Evolutionary conservation across 23 red algal species (phyloP), one percentile per base, ranked within the genome.

Genomic region (Cyanidioschyzon merolae): DNA sequence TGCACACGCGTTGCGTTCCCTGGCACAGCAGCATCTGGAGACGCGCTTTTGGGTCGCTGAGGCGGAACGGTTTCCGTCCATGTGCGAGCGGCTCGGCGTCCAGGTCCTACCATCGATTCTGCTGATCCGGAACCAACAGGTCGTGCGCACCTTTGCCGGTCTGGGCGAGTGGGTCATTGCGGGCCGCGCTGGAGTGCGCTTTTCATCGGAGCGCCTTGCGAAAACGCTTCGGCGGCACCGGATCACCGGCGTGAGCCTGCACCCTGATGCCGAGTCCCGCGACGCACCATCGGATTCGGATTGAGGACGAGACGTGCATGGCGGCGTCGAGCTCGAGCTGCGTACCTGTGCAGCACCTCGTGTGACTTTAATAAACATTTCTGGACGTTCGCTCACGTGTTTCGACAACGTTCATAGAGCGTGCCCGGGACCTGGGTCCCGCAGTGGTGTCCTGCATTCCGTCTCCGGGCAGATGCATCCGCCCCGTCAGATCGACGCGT

Each of bases 21-120:
- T 95, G 12, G 91, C 91, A 21, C 40, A 59, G 17, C 75, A 68
- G 0, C 91, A 95, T 39, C 40, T 95, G 45, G 91, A 95, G 71
- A 95, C 83, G 15, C 57, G 83, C 25, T 95, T 95, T 58, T 74
- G 68, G 1, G 50, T 67, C 0, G 76, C 84, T 35, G 87, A 95
- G 74, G 91, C 86, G 36, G 81, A 86, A 34, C 85, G 87, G 75
- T 76, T 82, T 2, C 91, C 91, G 0, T 95, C 86, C 41, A 68
- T 95, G 39, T 79, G 83, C 63, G 82, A 89, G 34, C 71, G 75
- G 58, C 74, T 95, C 34, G 76, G 85, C 29, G 78, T 95, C 57
- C 75, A 75, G 34, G 79, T 95, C 0, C 76, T 95, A 21, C 91
- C 91, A 18, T 87, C 86, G 37, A 31, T 95, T 32, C 50, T 95